phyloP scores from a whole-genome alignment of 257 asterid species.

The Catharanthus roseus region DNA sequence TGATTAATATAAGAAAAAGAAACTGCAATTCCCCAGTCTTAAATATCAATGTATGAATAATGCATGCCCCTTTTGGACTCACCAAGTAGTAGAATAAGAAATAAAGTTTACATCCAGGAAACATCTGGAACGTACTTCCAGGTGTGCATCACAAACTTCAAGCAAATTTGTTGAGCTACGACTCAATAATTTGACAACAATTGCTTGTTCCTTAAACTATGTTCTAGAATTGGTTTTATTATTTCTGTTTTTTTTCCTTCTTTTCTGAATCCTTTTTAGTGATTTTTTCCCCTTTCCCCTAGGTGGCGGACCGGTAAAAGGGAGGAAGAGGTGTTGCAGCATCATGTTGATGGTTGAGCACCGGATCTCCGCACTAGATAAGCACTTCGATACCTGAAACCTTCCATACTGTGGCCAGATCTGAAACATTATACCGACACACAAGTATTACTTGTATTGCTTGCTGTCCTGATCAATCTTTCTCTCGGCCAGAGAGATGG shows the following conservation, averaged over 20 bases:
- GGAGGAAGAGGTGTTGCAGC: neutral
- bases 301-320: no score
- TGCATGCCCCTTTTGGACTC: neutral
- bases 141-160: neutral
- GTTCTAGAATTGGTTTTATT: neutral
- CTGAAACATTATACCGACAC: neutral
- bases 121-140: neutral
- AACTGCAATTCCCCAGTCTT: neutral
- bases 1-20: neutral
- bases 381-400: conserved; percentile 6
- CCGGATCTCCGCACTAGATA: conserved; percentile 5
- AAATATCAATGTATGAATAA: neutral
- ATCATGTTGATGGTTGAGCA: conserved; percentile 6
- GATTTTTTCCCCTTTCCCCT: neutral
- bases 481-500: neutral
- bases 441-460: neutral
- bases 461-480: neutral
- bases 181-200: neutral
- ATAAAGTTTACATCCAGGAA: neutral
- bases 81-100: neutral
- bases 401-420: neutral
- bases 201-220: neutral
- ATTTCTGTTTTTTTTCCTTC: neutral
- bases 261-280: neutral
- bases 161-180: conserved; percentile 1